phyloP scores from a whole-genome alignment of 2,329 filamentous ascomycete genomes.

The Immersiporthe knoxdaviesiana region DNA sequence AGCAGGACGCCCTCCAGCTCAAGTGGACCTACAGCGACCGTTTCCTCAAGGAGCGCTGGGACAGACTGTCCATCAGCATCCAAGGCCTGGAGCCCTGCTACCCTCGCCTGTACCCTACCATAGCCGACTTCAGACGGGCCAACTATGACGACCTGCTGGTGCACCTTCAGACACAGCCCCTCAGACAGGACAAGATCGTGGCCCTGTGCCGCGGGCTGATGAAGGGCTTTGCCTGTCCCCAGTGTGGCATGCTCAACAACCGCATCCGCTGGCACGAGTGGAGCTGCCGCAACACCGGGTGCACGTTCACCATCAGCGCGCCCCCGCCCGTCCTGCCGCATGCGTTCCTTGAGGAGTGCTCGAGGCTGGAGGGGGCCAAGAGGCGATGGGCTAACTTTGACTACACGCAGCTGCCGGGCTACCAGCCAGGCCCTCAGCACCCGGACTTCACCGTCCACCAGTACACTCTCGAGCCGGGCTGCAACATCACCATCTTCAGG shows the following conservation, averaged over 20 bases:
- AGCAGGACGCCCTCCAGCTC: not conserved
- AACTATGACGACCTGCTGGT: slow-evolving; percentile 1
- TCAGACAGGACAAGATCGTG: not conserved
- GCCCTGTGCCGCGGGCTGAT: slow-evolving; percentile 5
- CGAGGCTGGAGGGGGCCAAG: not conserved
- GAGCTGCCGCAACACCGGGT: slow-evolving; percentile 11
- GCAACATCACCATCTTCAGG: slow-evolving; percentile 1
- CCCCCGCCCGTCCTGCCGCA: slow-evolving; percentile 1
- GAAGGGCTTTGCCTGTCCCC: slow-evolving; percentile 8
- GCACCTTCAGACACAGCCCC: not conserved
- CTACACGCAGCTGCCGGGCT: not conserved
- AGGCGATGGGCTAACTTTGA: not conserved
- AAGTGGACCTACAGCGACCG: slow-evolving; percentile 1
- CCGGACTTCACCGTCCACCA: not conserved
- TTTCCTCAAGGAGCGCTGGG: slow-evolving; percentile 7
- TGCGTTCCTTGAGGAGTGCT: not conserved
- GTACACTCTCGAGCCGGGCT: slow-evolving; percentile 8
- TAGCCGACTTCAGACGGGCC: not conserved
- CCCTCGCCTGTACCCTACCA: not conserved
- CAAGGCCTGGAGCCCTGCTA: not conserved
- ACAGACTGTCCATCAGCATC: not conserved
- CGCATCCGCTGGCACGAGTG: slow-evolving; percentile 9
- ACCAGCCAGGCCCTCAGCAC: not conserved
- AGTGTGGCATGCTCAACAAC: slow-evolving; percentile 10
- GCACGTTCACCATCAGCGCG: slow-evolving; percentile 6